Conservation (phyloP, 306 rosid species). For the Trifolium fragiferum region DNA sequence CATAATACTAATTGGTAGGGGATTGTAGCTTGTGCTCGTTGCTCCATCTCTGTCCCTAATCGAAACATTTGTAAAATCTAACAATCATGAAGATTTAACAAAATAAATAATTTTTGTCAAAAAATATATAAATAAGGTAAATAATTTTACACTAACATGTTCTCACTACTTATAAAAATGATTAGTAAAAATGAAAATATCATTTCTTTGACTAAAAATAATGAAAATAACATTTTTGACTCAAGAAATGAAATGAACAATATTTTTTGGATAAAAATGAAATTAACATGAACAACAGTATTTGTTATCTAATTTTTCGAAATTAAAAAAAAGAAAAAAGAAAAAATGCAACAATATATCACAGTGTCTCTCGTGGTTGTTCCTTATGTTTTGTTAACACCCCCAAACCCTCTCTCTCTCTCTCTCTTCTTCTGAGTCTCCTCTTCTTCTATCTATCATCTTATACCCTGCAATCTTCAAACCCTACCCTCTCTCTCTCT, state of each 20-base stretch:
- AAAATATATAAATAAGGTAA: too few species aligned
- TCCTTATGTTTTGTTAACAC: slow-evolving; percentile 34
- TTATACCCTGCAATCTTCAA: slow-evolving; percentile 52
- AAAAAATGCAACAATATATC: slow-evolving; percentile 32
- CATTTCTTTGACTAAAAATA: too few species aligned
- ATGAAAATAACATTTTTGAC: too few species aligned
- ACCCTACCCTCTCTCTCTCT: slow-evolving; percentile 46
- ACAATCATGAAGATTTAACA: too few species aligned
- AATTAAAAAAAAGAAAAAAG: background rate
- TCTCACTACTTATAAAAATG: too few species aligned
- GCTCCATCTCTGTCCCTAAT: too few species aligned
- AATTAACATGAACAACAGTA: background rate
- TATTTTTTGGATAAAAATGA: background rate
- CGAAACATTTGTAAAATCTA: too few species aligned
- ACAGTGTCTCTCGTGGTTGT: slow-evolving; percentile 39
- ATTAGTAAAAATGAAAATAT: too few species aligned
- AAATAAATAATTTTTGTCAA: too few species aligned
- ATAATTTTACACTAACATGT: too few species aligned
- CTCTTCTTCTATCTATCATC: slow-evolving; percentile 44
- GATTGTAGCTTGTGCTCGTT: too few species aligned
- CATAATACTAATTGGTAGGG: too few species aligned
- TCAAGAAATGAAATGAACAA: background rate
- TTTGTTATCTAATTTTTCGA: background rate
- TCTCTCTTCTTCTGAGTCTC: slow-evolving; percentile 35
- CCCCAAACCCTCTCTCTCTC: slow-evolving; percentile 4